phyloP scores from a whole-genome alignment of 345 rosid species.

The Gossypium stocksii region DNA sequence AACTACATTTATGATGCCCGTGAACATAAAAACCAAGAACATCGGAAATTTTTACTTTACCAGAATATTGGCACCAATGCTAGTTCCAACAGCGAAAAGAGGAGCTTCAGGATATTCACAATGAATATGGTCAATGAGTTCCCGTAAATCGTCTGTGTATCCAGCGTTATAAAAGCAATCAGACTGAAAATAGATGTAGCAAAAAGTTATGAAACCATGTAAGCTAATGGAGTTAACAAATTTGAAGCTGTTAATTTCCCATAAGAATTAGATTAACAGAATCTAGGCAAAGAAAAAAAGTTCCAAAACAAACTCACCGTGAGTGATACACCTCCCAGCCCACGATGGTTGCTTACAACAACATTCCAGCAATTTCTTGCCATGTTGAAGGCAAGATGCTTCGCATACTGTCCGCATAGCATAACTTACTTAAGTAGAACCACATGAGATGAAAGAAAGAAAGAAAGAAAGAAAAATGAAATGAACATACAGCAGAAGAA shows the following conservation, averaged over 20 bases:
- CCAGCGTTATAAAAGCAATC: slow-evolving; percentile 90
- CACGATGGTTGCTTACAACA: slow-evolving; percentile 85
- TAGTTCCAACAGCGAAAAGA: slow-evolving; percentile 74
- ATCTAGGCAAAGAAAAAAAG: background rate
- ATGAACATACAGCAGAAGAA: slow-evolving; percentile 42
- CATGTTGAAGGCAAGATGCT: slow-evolving; percentile 28
- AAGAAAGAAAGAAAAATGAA: background rate
- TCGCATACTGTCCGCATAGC: slow-evolving; percentile 28
- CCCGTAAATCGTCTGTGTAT: slow-evolving; percentile 74
- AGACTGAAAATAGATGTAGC: slow-evolving; percentile 42
- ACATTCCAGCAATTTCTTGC: slow-evolving; percentile 78
- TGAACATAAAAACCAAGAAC: background rate
- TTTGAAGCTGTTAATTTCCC: background rate
- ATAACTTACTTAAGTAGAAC: background rate
- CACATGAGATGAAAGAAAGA: too few species aligned
- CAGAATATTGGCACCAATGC: slow-evolving; percentile 88
- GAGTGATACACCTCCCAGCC: slow-evolving; percentile 81
- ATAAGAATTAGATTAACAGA: background rate
- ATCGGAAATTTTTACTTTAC: slow-evolving; percentile 28
- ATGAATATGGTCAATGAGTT: slow-evolving; percentile 48
- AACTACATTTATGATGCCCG: background rate
- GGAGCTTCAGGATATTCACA: slow-evolving; percentile 70
- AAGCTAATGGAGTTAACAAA: background rate
- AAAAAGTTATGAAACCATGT: background rate
- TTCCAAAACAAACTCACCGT: slow-evolving; percentile 48